phyloP scores from a whole-genome alignment of 441 rosid species.

The Adansonia gregorii region DNA sequence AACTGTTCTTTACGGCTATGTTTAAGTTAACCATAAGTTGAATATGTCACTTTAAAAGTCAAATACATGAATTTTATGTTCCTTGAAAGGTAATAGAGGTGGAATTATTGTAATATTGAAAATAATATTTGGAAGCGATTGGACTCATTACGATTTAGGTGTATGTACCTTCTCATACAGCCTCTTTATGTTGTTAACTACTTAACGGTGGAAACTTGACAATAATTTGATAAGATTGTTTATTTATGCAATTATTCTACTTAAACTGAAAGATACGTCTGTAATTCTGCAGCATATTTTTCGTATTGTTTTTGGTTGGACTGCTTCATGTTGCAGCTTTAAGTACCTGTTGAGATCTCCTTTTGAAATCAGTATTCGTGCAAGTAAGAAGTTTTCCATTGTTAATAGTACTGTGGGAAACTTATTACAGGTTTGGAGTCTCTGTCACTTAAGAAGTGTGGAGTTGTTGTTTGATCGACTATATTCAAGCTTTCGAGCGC shows the following conservation, averaged over 20 bases:
- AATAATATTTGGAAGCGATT: background rate
- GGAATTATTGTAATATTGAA: background rate
- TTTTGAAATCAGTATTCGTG: slow-evolving; percentile 35
- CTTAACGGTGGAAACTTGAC: slow-evolving; percentile 7
- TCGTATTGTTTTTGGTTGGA: slow-evolving; percentile 26
- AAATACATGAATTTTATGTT: background rate
- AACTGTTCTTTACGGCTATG: too few relatives aligned
- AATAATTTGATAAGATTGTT: slow-evolving; percentile 1
- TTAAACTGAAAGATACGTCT: slow-evolving; percentile 17
- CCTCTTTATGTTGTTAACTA: background rate
- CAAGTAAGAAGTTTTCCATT: slow-evolving; percentile 26
- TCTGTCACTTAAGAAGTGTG: slow-evolving; percentile 30
- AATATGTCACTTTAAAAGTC: background rate
- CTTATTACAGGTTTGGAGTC: slow-evolving; percentile 35
- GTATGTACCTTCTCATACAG: background rate
- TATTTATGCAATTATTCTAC: slow-evolving; percentile 3
- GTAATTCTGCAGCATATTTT: slow-evolving; percentile 14
- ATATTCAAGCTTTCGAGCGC: slow-evolving; percentile 25
- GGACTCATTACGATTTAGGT: background rate
- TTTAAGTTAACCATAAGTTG: background rate
- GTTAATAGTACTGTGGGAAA: slow-evolving; percentile 21
- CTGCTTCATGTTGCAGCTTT: slow-evolving; percentile 33
- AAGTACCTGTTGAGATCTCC: slow-evolving; percentile 30
- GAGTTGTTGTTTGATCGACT: slow-evolving; percentile 24
- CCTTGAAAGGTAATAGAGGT: background rate